Conservation (phyloP, 257 asterid species). For the Solanum sitiens region DNA sequence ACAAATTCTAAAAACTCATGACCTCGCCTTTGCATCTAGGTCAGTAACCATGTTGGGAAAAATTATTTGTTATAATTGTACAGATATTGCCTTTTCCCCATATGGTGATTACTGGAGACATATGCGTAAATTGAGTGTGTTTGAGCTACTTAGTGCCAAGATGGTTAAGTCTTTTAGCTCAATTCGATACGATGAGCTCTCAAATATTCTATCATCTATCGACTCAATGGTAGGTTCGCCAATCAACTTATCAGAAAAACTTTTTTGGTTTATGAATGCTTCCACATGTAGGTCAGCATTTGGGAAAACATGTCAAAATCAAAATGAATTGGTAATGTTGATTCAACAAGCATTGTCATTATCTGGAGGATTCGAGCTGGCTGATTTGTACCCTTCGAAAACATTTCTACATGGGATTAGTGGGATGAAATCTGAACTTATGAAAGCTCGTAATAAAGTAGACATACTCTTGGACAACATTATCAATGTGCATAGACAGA, state of each 20-base stretch:
- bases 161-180: neutral
- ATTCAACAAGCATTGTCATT: neutral
- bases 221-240: neutral
- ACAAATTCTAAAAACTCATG: conserved; percentile 6
- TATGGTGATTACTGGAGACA: neutral
- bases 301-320: neutral
- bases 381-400: neutral
- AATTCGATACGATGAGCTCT: neutral
- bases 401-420: neutral
- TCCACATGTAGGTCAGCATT: neutral
- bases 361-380: neutral
- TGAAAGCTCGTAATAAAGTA: neutral
- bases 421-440: neutral
- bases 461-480: neutral
- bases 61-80: neutral
- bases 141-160: neutral
- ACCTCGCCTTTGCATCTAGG: conserved; percentile 10
- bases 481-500: neutral
- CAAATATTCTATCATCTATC: neutral
- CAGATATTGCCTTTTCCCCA: neutral
- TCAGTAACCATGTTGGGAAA: neutral
- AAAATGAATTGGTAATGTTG: neutral
- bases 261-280: neutral
- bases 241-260: neutral
- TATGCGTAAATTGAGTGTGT: neutral